Evolutionary conservation across 1,284 basidiomycete species (phyloP), one percentile per base, ranked within the genome.

Genomic region (Waitea zeae): DNA sequence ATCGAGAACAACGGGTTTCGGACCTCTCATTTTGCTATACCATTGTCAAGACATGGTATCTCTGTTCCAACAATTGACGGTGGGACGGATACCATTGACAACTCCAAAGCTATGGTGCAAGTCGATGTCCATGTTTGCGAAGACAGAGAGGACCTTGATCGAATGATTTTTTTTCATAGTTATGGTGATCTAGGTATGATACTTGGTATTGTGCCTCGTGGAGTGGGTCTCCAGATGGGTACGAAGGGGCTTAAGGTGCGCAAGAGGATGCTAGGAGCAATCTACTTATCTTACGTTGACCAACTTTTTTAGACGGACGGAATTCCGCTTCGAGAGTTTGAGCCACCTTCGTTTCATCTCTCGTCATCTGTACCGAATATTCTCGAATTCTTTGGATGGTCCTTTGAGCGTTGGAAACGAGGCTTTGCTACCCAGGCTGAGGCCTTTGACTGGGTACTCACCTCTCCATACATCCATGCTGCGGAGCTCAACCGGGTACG

Each of bases 181-280:
- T 79, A 76, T 42, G 77, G 77, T 2, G 77, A 79, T 43, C 52
- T 78, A 4, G 69, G 70, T 0, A 74, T 78, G 65, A 73, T 80
- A 14, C 48, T 80, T 32, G 64, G 66, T 11, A 44, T 70, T 4
- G 48, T 78, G 12, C 62, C 59, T 3, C 57, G 59, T 30, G 64
- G 63, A 33, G 53, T 54, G 29, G 70, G 72, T 1, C 43, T 79
- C 4, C 48, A 52, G 1, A 47, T 74, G 1, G 64, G 66, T 5
- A 51, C 51, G 19, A 59, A 65, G 31, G 77, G 76, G 0, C 47
- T 80, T 14, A 73, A 66, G 59, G 77, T 77, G 29, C 12, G 49
- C 46, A n/a, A 13, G 6, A 5, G 26, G 56, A 57, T 12, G 55
- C 61, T 0, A 44, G 3, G 42, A 45, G 6, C 45, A 44, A 3